These are phyloP conservation scores for Blastobotrys buckinghamii DNA, from an alignment of 1,139 yeast genomes.

Conservation along the genomic window DNA sequence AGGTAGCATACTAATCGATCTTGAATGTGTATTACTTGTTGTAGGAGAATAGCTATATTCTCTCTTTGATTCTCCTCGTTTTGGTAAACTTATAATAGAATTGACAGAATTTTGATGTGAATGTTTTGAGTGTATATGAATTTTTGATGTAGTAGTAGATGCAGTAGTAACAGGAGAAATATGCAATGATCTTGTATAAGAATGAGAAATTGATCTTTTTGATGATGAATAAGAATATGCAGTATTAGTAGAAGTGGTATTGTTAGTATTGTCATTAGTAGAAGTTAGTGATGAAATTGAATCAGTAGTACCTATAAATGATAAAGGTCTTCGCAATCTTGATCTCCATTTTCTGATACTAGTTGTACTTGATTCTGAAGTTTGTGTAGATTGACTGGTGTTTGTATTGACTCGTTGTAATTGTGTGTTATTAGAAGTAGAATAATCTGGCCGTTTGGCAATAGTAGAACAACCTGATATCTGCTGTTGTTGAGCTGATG, in stretches of 20 bases:
- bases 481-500: not conserved
- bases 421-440: too few relatives aligned
- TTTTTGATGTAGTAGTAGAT: not conserved
- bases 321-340: constrained; percentile 12
- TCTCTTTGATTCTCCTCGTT: not conserved
- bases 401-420: not conserved
- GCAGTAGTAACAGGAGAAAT: not conserved
- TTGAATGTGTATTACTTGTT: not conserved
- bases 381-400: not conserved
- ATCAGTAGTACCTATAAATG: constrained; percentile 8
- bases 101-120: not conserved
- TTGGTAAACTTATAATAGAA: not conserved
- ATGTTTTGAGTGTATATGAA: not conserved
- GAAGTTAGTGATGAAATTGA: not conserved
- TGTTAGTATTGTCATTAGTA: not conserved
- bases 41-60: too few relatives aligned
- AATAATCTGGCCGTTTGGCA: too few relatives aligned
- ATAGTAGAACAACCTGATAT: too few relatives aligned
- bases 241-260: not conserved
- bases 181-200: constrained; percentile 4
- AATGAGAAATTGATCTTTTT: not conserved
- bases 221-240: not conserved
- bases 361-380: constrained; percentile 1
- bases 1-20: not conserved
- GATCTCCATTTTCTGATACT: constrained; percentile 1